A percentile compares a stretch with the other conserved stretches of the same genome.
These are phyloP conservation scores for Bruguiera sexangula DNA, from an alignment of 345 rosid species.

Conservation along the genomic window DNA sequence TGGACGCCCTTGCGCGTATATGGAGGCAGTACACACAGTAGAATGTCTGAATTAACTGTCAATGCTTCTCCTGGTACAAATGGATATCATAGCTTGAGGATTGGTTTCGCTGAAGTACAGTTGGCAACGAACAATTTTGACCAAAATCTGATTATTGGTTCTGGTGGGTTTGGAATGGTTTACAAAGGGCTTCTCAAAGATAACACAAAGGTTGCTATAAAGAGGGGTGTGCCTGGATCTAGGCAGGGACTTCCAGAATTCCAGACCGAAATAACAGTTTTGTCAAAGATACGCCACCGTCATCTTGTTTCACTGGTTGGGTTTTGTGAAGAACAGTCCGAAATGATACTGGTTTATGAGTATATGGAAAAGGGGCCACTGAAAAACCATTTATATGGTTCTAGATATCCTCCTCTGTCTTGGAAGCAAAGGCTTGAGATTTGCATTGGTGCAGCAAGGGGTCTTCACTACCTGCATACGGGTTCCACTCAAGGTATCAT, in stretches of 20 bases:
- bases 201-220: constrained; percentile 76
- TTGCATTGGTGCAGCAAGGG: constrained; percentile 92
- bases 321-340: constrained; percentile 90
- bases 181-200: constrained; percentile 77
- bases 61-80: constrained; percentile 53
- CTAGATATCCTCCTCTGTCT: constrained; percentile 51
- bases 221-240: constrained; percentile 86
- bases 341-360: constrained; percentile 90
- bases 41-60: constrained; percentile 66
- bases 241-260: constrained; percentile 97
- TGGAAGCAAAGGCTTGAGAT: constrained; percentile 95
- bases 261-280: constrained; percentile 73
- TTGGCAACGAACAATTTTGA: constrained; percentile 78
- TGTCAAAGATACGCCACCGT: constrained; percentile 82
- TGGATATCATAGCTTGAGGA: constrained; percentile 58
- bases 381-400: constrained; percentile 76
- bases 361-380: constrained; percentile 94
- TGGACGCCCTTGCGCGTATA: constrained; percentile 79
- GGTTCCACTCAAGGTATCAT: constrained; percentile 94
- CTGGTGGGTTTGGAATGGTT: constrained; percentile 96
- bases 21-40: constrained; percentile 69
- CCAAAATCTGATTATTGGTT: constrained; percentile 60
- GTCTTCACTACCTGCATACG: constrained; percentile 90
- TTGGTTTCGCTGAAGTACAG: constrained; percentile 73
- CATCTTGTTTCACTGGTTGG: constrained; percentile 95